Conservation (phyloP, 2,329 filamentous ascomycete species). For the Catunica adiposa region DNA sequence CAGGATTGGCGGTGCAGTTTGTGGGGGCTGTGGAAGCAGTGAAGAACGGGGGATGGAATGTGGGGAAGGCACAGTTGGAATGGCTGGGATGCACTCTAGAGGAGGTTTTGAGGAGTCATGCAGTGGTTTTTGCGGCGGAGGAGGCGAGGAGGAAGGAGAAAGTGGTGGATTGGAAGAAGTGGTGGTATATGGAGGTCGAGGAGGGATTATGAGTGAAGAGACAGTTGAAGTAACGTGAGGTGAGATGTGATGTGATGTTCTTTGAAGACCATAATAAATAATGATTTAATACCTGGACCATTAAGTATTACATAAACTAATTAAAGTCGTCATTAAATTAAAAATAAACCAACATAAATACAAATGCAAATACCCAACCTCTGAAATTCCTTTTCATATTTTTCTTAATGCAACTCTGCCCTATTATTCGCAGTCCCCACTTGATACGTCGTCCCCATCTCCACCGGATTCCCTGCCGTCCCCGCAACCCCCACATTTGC, state of each 20-base stretch:
- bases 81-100: conserved; percentile 71
- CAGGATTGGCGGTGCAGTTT: conserved; percentile 61
- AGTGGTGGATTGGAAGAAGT: conserved; percentile 58
- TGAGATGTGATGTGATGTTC: not conserved
- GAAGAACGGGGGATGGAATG: conserved; percentile 50
- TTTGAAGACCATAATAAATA: not conserved
- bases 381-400: not conserved
- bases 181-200: conserved; percentile 43
- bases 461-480: conserved; percentile 19
- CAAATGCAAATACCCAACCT: too few species aligned
- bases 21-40: conserved; percentile 67
- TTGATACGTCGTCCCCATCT: not conserved
- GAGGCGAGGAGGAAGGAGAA: conserved; percentile 55
- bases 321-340: too few species aligned
- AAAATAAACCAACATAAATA: not conserved
- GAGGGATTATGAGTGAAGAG: conserved; percentile 13
- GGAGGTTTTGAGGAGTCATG: conserved; percentile 78
- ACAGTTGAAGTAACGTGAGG: not conserved
- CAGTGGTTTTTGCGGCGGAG: conserved; percentile 85
- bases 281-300: too few species aligned
- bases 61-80: conserved; percentile 54
- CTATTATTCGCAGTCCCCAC: conserved; percentile 9
- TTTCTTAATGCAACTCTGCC: conserved; percentile 19
- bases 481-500: conserved; percentile 17
- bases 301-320: too few species aligned